Percentiles rank a stretch among this genome's conserved stretches.
Conservation (phyloP, 306 rosid species). For the Sechiopsis laciniata region DNA sequence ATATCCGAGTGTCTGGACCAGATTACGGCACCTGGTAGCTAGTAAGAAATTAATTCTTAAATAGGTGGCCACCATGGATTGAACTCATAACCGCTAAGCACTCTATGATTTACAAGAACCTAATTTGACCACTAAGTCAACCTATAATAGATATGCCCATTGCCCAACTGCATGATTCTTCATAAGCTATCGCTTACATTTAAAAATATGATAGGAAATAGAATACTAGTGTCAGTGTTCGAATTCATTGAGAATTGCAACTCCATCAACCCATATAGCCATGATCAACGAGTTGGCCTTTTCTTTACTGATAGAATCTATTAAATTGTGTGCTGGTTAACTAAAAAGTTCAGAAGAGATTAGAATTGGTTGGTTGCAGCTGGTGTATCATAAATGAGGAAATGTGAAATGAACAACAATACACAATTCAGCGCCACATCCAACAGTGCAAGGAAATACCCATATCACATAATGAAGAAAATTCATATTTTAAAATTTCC, state of each 20-base stretch:
- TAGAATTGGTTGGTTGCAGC: background rate
- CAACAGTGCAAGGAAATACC: background rate
- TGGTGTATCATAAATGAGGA: slow-evolving; percentile 3
- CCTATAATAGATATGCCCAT: too few relatives aligned
- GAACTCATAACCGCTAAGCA: too few relatives aligned
- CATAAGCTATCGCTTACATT: background rate
- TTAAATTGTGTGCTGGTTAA: background rate
- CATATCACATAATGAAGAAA: background rate
- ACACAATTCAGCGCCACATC: background rate
- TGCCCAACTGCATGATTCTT: background rate
- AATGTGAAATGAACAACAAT: background rate
- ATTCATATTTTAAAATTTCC: background rate
- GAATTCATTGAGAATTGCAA: background rate
- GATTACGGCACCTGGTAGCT: too few relatives aligned
- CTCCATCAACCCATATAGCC: slow-evolving; percentile 1
- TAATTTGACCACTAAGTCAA: too few relatives aligned
- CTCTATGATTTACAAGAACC: too few relatives aligned
- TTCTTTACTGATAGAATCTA: too few relatives aligned
- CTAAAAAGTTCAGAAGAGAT: slow-evolving; percentile 6
- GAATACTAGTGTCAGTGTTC: background rate
- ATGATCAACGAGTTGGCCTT: background rate
- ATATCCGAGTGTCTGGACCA: too few relatives aligned
- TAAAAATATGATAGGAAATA: background rate
- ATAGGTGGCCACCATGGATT: too few relatives aligned
- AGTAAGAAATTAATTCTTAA: too few relatives aligned